Evolutionary conservation across 805 yeast species (phyloP).

Genomic region (Barnettozyma salicaria): DNA sequence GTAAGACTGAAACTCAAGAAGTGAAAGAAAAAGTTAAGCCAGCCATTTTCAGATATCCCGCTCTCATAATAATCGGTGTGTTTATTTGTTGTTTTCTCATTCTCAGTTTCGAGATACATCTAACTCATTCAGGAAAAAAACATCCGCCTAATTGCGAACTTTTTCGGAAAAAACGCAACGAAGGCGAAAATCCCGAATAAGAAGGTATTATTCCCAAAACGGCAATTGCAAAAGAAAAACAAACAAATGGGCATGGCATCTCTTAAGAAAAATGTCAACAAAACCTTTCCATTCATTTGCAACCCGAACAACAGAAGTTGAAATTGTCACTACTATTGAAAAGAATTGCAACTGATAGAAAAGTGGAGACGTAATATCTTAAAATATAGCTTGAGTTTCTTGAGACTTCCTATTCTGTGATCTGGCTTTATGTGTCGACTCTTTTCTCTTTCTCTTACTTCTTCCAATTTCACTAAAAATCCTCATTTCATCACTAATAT

Average conservation of each 20-base stretch:
- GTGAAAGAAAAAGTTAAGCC: background rate
- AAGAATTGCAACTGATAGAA: no score
- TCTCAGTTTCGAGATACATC: no score
- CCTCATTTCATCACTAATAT: background rate
- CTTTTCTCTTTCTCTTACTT: background rate
- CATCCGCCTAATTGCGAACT: background rate
- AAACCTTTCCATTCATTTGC: no score
- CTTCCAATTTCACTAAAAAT: background rate
- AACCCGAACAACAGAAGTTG: no score
- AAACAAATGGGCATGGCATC: background rate
- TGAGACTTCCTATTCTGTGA: no score
- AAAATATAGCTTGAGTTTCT: no score
- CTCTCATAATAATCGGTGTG: no score
- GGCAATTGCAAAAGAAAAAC: slow-evolving; percentile 1
- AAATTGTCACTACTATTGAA: no score
- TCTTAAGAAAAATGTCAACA: background rate
- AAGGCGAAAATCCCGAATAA: background rate
- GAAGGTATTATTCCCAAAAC: background rate
- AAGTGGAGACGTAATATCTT: no score
- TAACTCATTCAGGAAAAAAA: background rate
- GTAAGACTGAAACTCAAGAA: no score
- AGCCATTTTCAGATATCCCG: background rate
- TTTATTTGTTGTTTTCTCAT: no score
- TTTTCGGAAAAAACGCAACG: slow-evolving; percentile 7
- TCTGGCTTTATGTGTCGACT: no score